phyloP scores from a whole-genome alignment of 768 basidiomycete species.

The Floccularia luteovirens region DNA sequence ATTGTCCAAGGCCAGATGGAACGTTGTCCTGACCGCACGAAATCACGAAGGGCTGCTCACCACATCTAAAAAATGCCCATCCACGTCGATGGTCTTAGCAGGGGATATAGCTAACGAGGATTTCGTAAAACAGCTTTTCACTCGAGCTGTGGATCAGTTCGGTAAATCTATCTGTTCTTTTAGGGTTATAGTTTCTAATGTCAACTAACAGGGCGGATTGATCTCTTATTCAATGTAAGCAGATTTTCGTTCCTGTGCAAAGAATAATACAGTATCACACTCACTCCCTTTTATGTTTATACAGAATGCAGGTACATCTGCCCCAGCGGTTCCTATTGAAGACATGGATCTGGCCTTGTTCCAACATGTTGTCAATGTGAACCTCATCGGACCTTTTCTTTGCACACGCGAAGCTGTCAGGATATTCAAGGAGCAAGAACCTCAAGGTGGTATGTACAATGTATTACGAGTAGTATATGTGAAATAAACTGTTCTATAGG shows the following conservation, averaged over 20 bases:
- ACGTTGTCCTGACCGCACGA: slow-evolving; percentile 58
- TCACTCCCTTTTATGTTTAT: not conserved
- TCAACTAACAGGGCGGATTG: slow-evolving; percentile 43
- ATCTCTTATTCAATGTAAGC: slow-evolving; percentile 75
- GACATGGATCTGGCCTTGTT: slow-evolving; percentile 55
- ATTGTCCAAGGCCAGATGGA: slow-evolving; percentile 64
- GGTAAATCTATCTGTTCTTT: slow-evolving; percentile 1
- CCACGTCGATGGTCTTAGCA: slow-evolving; percentile 32
- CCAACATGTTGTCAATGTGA: slow-evolving; percentile 59
- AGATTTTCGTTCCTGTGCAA: not conserved
- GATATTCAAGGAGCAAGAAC: slow-evolving; percentile 65
- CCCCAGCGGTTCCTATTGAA: slow-evolving; percentile 45
- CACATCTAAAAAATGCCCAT: slow-evolving; percentile 39
- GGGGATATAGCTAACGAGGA: slow-evolving; percentile 64
- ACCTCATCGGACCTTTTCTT: slow-evolving; percentile 66
- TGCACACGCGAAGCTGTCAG: slow-evolving; percentile 71
- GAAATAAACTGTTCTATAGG: slow-evolving; percentile 23
- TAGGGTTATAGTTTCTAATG: not conserved
- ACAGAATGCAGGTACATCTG: slow-evolving; percentile 70
- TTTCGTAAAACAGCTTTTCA: slow-evolving; percentile 57
- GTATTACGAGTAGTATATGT: not conserved
- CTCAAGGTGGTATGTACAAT: slow-evolving; percentile 58
- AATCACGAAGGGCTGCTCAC: slow-evolving; percentile 49
- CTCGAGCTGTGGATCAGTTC: slow-evolving; percentile 43
- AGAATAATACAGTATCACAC: not conserved